phyloP scores from a whole-genome alignment of 257 asterid species.

The Solanum commersonii region DNA sequence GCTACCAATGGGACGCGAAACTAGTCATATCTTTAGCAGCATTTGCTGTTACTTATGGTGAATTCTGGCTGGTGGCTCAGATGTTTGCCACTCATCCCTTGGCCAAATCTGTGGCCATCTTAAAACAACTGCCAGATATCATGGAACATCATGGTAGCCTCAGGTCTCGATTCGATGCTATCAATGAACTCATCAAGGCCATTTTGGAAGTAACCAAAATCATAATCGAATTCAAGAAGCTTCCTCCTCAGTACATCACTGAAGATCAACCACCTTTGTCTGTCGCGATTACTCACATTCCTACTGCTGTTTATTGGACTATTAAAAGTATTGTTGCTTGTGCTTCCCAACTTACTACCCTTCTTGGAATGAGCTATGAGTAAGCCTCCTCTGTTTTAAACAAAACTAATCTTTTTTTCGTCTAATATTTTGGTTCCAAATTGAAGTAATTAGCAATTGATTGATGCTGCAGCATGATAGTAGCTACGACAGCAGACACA shows the following conservation, averaged over 20 bases:
- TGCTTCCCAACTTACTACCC: slow-evolving; percentile 39
- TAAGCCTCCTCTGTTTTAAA: slow-evolving; percentile 17
- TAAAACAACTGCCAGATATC: slow-evolving; percentile 52
- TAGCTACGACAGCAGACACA: slow-evolving; percentile 39
- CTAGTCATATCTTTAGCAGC: slow-evolving; percentile 49
- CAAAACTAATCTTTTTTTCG: too few relatives aligned
- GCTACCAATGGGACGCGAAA: slow-evolving; percentile 73
- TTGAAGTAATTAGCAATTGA: background rate
- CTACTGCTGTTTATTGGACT: slow-evolving; percentile 67
- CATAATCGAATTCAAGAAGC: slow-evolving; percentile 36
- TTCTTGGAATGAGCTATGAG: slow-evolving; percentile 37
- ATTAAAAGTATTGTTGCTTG: slow-evolving; percentile 64
- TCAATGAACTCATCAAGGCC: slow-evolving; percentile 42
- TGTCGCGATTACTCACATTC: slow-evolving; percentile 31
- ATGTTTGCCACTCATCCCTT: slow-evolving; percentile 43
- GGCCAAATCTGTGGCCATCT: slow-evolving; percentile 50
- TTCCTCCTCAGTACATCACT: slow-evolving; percentile 49
- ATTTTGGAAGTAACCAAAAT: slow-evolving; percentile 48
- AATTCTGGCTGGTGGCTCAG: slow-evolving; percentile 65
- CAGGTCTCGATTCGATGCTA: slow-evolving; percentile 46
- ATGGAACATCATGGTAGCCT: slow-evolving; percentile 26
- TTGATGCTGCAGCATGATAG: slow-evolving; percentile 25
- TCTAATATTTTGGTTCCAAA: background rate
- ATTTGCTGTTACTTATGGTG: slow-evolving; percentile 56
- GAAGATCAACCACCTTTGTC: slow-evolving; percentile 42